Base-by-base conservation (phyloP, 2,329 filamentous ascomycete genomes). In the Furcasterigmium sp. region DNA sequence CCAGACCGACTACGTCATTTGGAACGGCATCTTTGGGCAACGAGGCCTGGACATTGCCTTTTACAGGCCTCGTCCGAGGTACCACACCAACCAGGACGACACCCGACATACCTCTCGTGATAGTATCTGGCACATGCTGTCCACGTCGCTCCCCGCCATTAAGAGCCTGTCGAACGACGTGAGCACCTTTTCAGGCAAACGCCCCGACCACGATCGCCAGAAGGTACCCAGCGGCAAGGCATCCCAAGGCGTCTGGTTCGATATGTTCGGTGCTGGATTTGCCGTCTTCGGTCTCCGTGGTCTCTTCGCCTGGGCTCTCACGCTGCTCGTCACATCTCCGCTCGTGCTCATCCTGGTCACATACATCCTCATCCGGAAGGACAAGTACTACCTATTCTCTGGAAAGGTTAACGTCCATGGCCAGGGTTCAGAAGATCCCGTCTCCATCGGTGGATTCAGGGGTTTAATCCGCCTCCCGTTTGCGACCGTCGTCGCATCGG, bases 81-180 rank as follows among this genome's bases (percentile, higher is more conserved):
- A 98, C 56, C 93, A 98, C 59, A 97, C 91, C 0, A 78, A 88
- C 47, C 82, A 95, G 57, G 93, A 98, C 59, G 88, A 95, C 58
- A 74, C 83, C 3, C 80, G 79, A 30, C 89, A 96, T 62, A 85
- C 90, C 0, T 85, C 81, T n/a, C 63, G 64, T 46, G 66, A 69
- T 37, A 82, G 78, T 49, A 64, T 97, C 17, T 97, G 91, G 91
- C 91, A 97, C 61, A 97, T 98, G 93, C 73, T 98, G 29, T 94
- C 88, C 29, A 84, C 84, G 13, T 82, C 90, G 6, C 67, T 96
- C 19, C 78, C 82, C 7, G 93, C 91, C 0, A 80, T 87, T 18
- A 74, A 84, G 54, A 73, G 73, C 2, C 72, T 97, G 35, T 84
- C 88, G 0, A 77, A 80, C 13, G 80, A 88, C 52, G 80, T 76